A percentile compares a stretch with the other conserved stretches of the same genome.
phyloP scores from a whole-genome alignment of 164 flowering plant genomes.

The Nymphaea colorata region DNA sequence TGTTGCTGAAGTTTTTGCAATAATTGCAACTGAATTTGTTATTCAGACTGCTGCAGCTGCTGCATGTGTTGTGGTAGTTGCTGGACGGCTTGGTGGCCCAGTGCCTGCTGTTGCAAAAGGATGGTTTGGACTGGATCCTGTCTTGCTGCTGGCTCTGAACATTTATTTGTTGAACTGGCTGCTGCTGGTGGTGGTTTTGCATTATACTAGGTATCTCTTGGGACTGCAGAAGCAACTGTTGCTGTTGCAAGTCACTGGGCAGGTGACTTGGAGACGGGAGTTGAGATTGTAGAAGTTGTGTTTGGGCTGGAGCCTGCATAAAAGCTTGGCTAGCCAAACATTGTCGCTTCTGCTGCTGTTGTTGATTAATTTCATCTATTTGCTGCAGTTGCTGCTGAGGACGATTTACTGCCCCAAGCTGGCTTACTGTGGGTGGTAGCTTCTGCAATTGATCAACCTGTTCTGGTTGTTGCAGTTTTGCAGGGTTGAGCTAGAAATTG shows the following conservation, averaged over 20 bases:
- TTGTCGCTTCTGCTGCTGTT: conserved; percentile 31
- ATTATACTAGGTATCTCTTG: conserved; percentile 9
- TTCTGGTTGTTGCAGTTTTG: conserved; percentile 47
- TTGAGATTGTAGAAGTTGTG: conserved; percentile 47
- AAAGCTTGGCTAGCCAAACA: conserved; percentile 31
- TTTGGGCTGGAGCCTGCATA: conserved; percentile 38
- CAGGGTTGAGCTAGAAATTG: conserved; percentile 43
- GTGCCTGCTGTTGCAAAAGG: neutral
- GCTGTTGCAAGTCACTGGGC: too few relatives aligned
- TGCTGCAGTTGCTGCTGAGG: conserved; percentile 43
- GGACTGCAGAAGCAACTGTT: conserved; percentile 13
- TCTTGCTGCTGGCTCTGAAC: conserved; percentile 37
- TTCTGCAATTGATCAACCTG: conserved; percentile 29
- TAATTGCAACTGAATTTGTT: conserved; percentile 61
- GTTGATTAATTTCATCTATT: conserved; percentile 37
- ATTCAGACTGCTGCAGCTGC: conserved; percentile 24
- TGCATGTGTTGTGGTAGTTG: conserved; percentile 21
- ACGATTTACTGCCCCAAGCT: conserved; percentile 33
- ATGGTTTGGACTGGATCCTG: conserved; percentile 19
- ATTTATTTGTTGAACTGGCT: conserved; percentile 15
- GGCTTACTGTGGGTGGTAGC: conserved; percentile 31
- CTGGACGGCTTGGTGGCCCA: conserved; percentile 36
- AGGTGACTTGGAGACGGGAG: conserved; percentile 24
- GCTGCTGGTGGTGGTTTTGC: conserved; percentile 40
- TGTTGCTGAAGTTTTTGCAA: conserved; percentile 78